Evolutionary conservation across 116 monocot genomes (phyloP), one percentile per base, ranked within the genome.

Genomic region (Phalaenopsis hybrid): DNA sequence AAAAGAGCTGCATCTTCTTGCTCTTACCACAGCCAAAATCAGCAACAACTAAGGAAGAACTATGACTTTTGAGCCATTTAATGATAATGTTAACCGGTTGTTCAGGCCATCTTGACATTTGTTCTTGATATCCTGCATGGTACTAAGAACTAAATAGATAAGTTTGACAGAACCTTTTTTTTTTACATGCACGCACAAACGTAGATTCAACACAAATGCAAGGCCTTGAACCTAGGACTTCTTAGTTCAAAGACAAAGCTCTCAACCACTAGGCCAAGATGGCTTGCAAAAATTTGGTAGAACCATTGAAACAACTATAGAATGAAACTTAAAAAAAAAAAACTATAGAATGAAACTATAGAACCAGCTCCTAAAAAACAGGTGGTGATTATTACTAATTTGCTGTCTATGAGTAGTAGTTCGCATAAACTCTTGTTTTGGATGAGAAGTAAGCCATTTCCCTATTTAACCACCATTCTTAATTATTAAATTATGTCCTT

Each of bases 11-110:
- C 52, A 44, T 57, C 68, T 75, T 45, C 44, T 18, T 45, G 17
- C 83, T 50, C 92, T 91, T 79, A 99, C 98, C 98, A 86, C 98
- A 99, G 18, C 98, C 98, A 92, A 99, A 99, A 95, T 99, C 98
- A 91, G 98, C 98, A 41, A 99, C 92, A 49, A 82, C 80, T 57
- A 93, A 86, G 10, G 90, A 93, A 79, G 90, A 81, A 82, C 57
- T 85, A 23, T 58, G 93, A 74, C 83, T 81, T 83, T 91, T 93
- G 49, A 99, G 76, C 98, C 98, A 99, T 83, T 88, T 93, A 44
- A 89, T 87, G 33, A 99, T 93, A 37, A 90, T 88, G 87, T 99
- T 93, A 11, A 99, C 87, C 4, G 98, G 98, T 79, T 93, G 90
- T 81, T 93, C 86, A 68, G 98, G 98, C 98, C 98, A 99, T 88